Conservation (phyloP, 306 rosid species). For the Abrus precatorius region DNA sequence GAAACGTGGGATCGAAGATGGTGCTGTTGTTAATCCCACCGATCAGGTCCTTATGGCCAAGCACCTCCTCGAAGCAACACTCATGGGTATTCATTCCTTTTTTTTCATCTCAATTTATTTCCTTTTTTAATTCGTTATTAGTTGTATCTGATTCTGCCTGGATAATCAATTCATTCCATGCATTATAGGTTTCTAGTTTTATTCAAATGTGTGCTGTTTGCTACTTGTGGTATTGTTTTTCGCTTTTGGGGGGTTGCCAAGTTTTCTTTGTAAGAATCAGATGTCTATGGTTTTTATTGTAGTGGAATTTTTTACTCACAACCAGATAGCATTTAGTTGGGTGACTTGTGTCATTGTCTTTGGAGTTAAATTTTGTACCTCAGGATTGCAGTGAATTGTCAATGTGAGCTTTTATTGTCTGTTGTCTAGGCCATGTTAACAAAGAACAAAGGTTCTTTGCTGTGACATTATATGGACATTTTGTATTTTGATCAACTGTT, state of each 20-base stretch:
- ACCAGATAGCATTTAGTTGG: constrained; percentile 17
- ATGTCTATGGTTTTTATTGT: constrained; percentile 7
- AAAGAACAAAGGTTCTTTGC: background rate
- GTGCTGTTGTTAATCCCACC: constrained; percentile 68
- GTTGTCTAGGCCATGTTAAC: background rate
- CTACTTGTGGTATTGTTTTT: background rate
- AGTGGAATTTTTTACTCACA: constrained; percentile 3
- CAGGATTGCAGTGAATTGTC: background rate
- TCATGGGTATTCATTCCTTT: constrained; percentile 67
- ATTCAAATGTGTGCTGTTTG: background rate
- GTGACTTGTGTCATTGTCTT: background rate
- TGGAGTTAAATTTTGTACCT: background rate
- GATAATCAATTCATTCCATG: constrained; percentile 31
- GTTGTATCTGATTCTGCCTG: constrained; percentile 14
- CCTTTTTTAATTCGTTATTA: background rate
- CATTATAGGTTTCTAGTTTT: background rate
- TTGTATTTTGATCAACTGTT: background rate
- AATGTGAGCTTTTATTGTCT: constrained; percentile 17
- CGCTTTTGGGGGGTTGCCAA: background rate
- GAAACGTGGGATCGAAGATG: constrained; percentile 72
- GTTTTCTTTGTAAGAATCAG: background rate
- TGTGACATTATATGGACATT: constrained; percentile 8
- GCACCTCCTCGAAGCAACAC: constrained; percentile 88
- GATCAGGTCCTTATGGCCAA: constrained; percentile 96
- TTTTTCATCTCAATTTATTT: background rate